These are phyloP conservation scores for Suhomyces emberorum DNA, from an alignment of 805 yeast genomes.

Conservation along the genomic window DNA sequence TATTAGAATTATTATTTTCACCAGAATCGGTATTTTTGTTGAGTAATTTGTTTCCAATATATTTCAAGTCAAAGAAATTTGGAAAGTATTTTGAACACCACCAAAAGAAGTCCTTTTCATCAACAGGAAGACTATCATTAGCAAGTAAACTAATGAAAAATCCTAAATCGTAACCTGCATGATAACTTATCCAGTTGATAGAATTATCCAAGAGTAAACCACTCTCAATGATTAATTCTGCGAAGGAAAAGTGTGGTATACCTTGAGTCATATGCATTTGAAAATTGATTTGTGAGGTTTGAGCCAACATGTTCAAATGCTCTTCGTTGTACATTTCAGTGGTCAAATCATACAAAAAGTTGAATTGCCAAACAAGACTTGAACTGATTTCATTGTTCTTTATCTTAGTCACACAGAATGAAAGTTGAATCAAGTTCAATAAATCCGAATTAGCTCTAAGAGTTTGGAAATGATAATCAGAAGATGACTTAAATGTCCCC, in stretches of 20 bases:
- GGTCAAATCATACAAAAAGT: conserved; percentile 74
- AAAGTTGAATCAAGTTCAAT: conserved; percentile 76
- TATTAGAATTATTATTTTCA: conserved; percentile 16
- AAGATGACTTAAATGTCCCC: conserved; percentile 83
- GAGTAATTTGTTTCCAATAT: conserved; percentile 37
- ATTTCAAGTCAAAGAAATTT: conserved; percentile 76
- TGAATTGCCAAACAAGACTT: conserved; percentile 91
- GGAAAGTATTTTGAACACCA: conserved; percentile 77
- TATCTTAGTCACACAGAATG: conserved; percentile 38
- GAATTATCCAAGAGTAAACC: conserved; percentile 74
- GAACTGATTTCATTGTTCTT: conserved; percentile 50
- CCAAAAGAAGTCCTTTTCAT: conserved; percentile 72
- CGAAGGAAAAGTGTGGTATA: conserved; percentile 73
- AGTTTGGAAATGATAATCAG: conserved; percentile 95
- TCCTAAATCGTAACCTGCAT: conserved; percentile 93
- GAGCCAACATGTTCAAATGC: conserved; percentile 72
- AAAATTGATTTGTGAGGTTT: conserved; percentile 78
- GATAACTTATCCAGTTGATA: conserved; percentile 87
- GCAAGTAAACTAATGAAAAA: conserved; percentile 75
- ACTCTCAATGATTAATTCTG: conserved; percentile 79
- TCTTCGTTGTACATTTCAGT: conserved; percentile 86
- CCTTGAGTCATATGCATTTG: conserved; percentile 72
- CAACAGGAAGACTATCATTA: conserved; percentile 74
- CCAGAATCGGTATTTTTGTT: conserved; percentile 17
- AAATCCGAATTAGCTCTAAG: conserved; percentile 88